Conservation (phyloP, 108 stramenopile genomes). For the Fistulifera pelliculosa region DNA sequence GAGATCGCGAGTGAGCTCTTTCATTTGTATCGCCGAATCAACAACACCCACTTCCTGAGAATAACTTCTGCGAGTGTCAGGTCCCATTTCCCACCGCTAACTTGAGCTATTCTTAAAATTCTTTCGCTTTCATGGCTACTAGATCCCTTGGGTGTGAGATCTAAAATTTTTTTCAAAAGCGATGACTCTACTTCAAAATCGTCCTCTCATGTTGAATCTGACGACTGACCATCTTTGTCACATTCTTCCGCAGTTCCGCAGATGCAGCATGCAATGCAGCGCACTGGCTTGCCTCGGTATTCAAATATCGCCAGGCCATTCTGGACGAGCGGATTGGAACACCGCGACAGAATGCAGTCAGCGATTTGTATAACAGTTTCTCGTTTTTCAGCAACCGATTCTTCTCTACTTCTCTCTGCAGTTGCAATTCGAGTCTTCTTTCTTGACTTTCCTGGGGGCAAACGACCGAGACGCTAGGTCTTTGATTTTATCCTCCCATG, state of each 20-base stretch:
- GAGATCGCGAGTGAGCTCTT: conserved; percentile 72
- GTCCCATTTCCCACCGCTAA: conserved; percentile 68
- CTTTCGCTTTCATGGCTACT: conserved; percentile 45
- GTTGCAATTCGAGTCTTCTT: too few species aligned
- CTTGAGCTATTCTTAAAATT: conserved; percentile 32
- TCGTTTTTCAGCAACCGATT: conserved; percentile 24
- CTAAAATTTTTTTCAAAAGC: conserved; percentile 1
- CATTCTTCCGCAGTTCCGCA: conserved; percentile 18
- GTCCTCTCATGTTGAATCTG: conserved; percentile 32
- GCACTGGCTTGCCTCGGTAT: conserved; percentile 56
- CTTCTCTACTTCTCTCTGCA: too few species aligned
- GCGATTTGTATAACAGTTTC: conserved; percentile 29
- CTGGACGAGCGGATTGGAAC: conserved; percentile 53
- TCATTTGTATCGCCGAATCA: conserved; percentile 68
- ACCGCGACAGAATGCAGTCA: conserved; percentile 49
- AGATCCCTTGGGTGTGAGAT: conserved; percentile 47
- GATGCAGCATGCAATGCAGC: conserved; percentile 43
- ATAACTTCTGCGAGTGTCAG: conserved; percentile 52
- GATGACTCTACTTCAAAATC: conserved; percentile 29
- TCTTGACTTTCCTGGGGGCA: too few species aligned
- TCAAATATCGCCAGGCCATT: conserved; percentile 68
- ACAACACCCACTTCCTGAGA: conserved; percentile 62
- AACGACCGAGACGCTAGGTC: too few species aligned
- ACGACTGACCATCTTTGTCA: conserved; percentile 42
- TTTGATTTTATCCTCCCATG: too few species aligned